Percentiles rank a stretch among this genome's conserved stretches.
Evolutionary conservation across 495 filamentous ascomycete genomes (phyloP).

Genomic region (Penicillium argentinense): DNA sequence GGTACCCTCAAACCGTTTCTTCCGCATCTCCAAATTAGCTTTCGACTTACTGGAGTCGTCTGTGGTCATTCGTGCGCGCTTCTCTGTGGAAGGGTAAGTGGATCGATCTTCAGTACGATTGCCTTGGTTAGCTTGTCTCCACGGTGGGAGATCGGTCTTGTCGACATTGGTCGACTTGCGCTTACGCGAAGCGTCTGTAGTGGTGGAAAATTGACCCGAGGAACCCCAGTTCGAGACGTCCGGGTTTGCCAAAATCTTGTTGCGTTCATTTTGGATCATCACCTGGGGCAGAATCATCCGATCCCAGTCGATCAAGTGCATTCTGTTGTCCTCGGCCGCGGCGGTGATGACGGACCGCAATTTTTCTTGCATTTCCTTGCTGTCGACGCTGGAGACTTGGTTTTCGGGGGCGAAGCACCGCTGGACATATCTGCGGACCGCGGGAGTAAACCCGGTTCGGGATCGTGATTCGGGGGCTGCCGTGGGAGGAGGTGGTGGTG

Average conservation of each 20-base stretch:
- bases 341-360: slow-evolving; percentile 81
- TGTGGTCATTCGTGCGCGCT: slow-evolving; percentile 55
- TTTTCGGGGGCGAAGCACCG: slow-evolving; percentile 76
- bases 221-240: slow-evolving; percentile 37
- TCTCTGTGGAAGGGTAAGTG: slow-evolving; percentile 60
- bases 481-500: slow-evolving; percentile 13
- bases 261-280: slow-evolving; percentile 75
- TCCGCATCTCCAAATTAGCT: slow-evolving; percentile 83
- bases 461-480: slow-evolving; percentile 27
- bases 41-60: slow-evolving; percentile 79
- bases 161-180: slow-evolving; percentile 73
- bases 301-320: slow-evolving; percentile 79
- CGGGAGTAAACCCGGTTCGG: slow-evolving; percentile 68
- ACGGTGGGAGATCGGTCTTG: slow-evolving; percentile 59
- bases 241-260: slow-evolving; percentile 39
- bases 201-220: slow-evolving; percentile 29
- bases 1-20: slow-evolving; percentile 76
- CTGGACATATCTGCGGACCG: slow-evolving; percentile 80
- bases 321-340: slow-evolving; percentile 66
- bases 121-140: slow-evolving; percentile 66
- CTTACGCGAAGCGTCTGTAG: slow-evolving; percentile 56
- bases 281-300: slow-evolving; percentile 81
- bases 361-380: slow-evolving; percentile 75
- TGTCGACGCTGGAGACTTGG: slow-evolving; percentile 60
- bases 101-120: slow-evolving; percentile 75